These are phyloP conservation scores for Aspergillus caelatus DNA, from an alignment of 2,329 filamentous ascomycete genomes.

Conservation along the genomic window DNA sequence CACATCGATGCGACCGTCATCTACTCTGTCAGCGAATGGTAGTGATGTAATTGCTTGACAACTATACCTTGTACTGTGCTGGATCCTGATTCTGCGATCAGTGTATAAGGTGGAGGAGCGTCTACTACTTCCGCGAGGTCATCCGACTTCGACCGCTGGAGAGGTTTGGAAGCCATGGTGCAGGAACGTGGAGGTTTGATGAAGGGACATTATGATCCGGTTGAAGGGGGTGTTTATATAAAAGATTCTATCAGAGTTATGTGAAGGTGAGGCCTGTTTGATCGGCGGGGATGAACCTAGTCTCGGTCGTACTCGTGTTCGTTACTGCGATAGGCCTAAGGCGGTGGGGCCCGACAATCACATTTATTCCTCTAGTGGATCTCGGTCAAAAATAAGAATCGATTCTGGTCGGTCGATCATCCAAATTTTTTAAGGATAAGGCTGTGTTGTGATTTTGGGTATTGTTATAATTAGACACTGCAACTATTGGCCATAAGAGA, in stretches of 20 bases:
- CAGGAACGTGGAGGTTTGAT: not conserved
- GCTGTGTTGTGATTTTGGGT: not conserved
- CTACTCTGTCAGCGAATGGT: not conserved
- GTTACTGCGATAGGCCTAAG: not conserved
- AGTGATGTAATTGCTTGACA: too few relatives aligned
- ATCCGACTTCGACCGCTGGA: not conserved
- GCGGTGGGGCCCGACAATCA: not conserved
- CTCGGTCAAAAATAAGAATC: not conserved
- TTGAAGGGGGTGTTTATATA: not conserved
- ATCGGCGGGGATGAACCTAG: not conserved
- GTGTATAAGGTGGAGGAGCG: not conserved
- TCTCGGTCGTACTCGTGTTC: not conserved
- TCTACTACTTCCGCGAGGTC: not conserved
- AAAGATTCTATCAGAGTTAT: not conserved
- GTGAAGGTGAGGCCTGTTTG: not conserved
- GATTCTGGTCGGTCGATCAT: too few relatives aligned
- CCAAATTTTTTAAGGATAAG: not conserved
- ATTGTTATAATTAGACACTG: not conserved
- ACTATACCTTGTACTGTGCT: not conserved
- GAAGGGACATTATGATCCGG: not conserved
- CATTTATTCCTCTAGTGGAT: not conserved
- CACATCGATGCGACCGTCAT: constrained; percentile 27
- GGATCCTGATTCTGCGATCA: not conserved
- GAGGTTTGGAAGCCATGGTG: not conserved
- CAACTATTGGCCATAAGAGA: not conserved